Percentiles rank a stretch among this genome's conserved stretches.
phyloP scores from a whole-genome alignment of 768 basidiomycete genomes.

The Leccinum aurantiacum region DNA sequence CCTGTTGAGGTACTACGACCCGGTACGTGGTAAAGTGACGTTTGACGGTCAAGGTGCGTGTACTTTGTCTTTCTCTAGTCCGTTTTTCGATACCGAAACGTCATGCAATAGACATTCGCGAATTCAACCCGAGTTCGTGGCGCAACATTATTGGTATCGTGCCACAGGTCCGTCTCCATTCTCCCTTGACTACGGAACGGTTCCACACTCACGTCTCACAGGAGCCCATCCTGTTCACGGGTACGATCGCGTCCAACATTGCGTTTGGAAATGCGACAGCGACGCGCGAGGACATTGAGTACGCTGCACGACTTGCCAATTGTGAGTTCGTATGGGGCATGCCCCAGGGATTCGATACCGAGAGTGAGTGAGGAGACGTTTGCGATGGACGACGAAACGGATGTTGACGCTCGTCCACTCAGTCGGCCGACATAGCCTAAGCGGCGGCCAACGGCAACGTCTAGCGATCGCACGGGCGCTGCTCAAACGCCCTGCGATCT shows the following conservation, averaged over 20 bases:
- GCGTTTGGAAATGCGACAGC: conserved; percentile 79
- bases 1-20: conserved; percentile 87
- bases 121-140: too few species aligned
- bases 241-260: conserved; percentile 94
- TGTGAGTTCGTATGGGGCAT: conserved; percentile 96
- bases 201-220: not conserved
- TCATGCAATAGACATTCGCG: conserved; percentile 44
- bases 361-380: conserved; percentile 53
- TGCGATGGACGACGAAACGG: not conserved
- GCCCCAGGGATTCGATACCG: conserved; percentile 91
- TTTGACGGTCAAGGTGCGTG: conserved; percentile 80
- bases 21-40: conserved; percentile 75
- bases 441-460: conserved; percentile 78
- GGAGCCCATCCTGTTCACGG: conserved; percentile 88
- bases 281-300: conserved; percentile 80
- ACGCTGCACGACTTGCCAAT: conserved; percentile 87
- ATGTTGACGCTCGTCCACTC: not conserved
- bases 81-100: conserved; percentile 10
- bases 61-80: not conserved
- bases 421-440: conserved; percentile 32
- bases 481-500: conserved; percentile 82
- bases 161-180: not conserved
- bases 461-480: conserved; percentile 85
- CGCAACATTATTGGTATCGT: too few species aligned
- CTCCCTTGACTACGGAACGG: too few species aligned